Evolutionary conservation across 805 yeast species (phyloP), one percentile per base, ranked within the genome.

Genomic region (Lachancea lanzarotensis): DNA sequence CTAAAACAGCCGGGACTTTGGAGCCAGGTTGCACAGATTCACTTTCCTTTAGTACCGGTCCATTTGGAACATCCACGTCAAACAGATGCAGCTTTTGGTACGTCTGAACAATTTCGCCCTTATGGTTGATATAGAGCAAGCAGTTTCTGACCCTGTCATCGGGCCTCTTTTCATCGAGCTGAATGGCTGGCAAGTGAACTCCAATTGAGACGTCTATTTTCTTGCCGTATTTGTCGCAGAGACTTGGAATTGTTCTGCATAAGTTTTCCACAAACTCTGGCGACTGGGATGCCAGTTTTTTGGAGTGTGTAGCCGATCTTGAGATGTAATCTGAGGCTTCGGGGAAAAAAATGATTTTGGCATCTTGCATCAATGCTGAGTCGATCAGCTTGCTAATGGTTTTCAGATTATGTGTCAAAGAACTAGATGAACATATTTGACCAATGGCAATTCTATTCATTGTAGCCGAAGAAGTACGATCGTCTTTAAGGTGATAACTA

Each of bases 251-350:
- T n/a, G 74, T 75, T 15, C 55, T 50, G 45, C 71, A 78, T 40
- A 82, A 39, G 57, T 47, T 38, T 72, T 54, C 52, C 74, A 78
- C 52, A 68, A 70, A 52, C 66, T 38, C 67, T 61, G 13, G 74
- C 62, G 40, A 68, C 65, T 22, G 73, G 69, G 12, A 74, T 0
- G 83, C 88, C n/a, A 91, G 66, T 22, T 67, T 52, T 42, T 72
- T 69, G 0, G 95, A 81, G 52, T 87, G 90, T 1, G 55, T 61
- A 1, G 90, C 82, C 56, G 78, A 78, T 42, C 78, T 71, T 4
- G 95, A 82, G 33, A 91, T 73, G 61, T 88, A 91, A 61, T 91
- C 98, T 3, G 93, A 75, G 0, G 98, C 98, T 62, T 91, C 98
- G 1, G 98, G 98, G 37, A 91, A 73, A 57, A 93, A 88, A 4